These are phyloP conservation scores for Rubia tinctorum DNA, from an alignment of 305 asterid species.

Conservation along the genomic window DNA sequence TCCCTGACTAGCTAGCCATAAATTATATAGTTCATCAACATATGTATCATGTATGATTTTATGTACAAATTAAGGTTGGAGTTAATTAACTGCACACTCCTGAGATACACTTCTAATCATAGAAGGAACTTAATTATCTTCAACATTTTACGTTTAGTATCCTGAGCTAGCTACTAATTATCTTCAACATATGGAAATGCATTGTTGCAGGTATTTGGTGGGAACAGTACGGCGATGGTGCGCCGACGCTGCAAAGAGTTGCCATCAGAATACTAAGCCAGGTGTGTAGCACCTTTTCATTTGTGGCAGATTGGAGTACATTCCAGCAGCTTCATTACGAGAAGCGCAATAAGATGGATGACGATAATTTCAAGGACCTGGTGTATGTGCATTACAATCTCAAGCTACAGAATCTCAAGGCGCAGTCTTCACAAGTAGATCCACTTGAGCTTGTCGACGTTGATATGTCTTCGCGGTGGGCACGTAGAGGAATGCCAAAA, in stretches of 20 bases:
- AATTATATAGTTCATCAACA: no score
- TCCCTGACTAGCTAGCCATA: no score
- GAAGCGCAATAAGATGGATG: conserved; percentile 85
- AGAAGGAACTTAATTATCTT: no score
- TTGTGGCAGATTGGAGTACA: conserved; percentile 64
- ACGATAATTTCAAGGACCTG: conserved; percentile 60
- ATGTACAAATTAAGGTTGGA: no score
- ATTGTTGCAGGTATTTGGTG: conserved; percentile 77
- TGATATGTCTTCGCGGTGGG: conserved; percentile 93
- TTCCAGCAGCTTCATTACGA: conserved; percentile 75
- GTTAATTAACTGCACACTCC: no score
- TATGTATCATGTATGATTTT: no score
- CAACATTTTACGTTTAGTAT: no score
- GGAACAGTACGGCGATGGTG: conserved; percentile 94
- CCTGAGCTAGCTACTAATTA: no score
- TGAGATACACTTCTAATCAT: no score
- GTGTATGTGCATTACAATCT: conserved; percentile 73
- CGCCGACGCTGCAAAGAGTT: conserved; percentile 74
- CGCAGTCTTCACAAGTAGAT: conserved; percentile 48
- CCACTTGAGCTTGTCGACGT: conserved; percentile 79
- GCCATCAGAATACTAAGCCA: conserved; percentile 93
- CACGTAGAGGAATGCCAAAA: conserved; percentile 60
- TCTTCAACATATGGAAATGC: neutral
- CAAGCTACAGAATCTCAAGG: conserved; percentile 20
- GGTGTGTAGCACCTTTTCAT: conserved; percentile 72